Evolutionary conservation across 495 filamentous ascomycete genomes (phyloP).

Genomic region (Aspergillus nanangensis): DNA sequence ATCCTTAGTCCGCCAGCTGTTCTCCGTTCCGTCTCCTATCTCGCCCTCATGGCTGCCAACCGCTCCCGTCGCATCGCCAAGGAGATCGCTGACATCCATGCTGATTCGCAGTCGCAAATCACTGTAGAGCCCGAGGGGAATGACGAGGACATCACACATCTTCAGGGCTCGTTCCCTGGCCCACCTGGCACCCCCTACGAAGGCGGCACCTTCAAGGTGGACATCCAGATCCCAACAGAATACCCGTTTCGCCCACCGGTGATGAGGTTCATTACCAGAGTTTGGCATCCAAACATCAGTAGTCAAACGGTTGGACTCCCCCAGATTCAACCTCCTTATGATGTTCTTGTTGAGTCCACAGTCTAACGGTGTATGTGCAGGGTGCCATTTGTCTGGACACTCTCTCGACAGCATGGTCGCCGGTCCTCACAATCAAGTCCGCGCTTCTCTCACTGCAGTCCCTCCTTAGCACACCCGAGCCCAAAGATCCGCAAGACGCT

Average conservation of each 20-base stretch:
- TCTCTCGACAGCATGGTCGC: slow-evolving; percentile 84
- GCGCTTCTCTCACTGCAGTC: slow-evolving; percentile 90
- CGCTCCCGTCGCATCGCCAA: slow-evolving; percentile 81
- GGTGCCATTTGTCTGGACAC: slow-evolving; percentile 98
- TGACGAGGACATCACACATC: slow-evolving; percentile 72
- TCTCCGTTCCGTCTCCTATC: background rate
- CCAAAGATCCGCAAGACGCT: slow-evolving; percentile 94
- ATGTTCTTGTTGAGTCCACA: background rate
- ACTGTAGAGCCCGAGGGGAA: slow-evolving; percentile 57
- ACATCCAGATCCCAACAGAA: slow-evolving; percentile 80
- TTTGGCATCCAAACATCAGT: slow-evolving; percentile 98
- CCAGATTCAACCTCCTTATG: background rate
- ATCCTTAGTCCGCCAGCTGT: too few relatives aligned
- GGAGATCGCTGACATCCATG: slow-evolving; percentile 83
- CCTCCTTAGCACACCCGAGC: slow-evolving; percentile 88
- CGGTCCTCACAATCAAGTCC: slow-evolving; percentile 93
- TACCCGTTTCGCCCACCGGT: slow-evolving; percentile 91
- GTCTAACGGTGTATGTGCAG: slow-evolving; percentile 39
- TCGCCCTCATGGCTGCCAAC: slow-evolving; percentile 62
- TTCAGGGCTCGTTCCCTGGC: slow-evolving; percentile 78
- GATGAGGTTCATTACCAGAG: slow-evolving; percentile 92
- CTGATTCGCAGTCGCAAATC: slow-evolving; percentile 72
- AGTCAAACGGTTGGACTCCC: slow-evolving; percentile 74
- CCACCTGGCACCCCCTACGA: slow-evolving; percentile 94
- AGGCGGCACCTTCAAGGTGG: slow-evolving; percentile 76